Percentiles rank a stretch among this genome's conserved stretches.
Conservation (phyloP, 2,329 filamentous ascomycete species). For the Sarocladium oryzae region DNA sequence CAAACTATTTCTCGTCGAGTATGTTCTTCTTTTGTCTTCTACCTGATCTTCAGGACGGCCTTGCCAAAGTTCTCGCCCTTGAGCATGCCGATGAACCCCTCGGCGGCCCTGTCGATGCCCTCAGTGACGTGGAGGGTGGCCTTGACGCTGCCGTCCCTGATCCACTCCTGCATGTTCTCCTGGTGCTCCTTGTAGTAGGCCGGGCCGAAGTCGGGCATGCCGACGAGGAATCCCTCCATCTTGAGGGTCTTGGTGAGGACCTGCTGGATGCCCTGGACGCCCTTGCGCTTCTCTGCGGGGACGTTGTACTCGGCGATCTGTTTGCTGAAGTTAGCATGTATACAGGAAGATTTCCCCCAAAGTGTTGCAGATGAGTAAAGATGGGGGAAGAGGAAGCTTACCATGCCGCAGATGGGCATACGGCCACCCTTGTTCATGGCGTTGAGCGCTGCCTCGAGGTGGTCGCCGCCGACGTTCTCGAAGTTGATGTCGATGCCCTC, state of each 20-base stretch:
- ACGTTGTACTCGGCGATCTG: conserved; percentile 69
- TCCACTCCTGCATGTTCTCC: conserved; percentile 68
- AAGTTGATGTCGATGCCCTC: conserved; percentile 67
- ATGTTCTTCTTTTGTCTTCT: conserved; percentile 5
- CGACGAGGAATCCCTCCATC: conserved; percentile 72
- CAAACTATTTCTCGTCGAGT: background rate
- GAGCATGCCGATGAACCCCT: conserved; percentile 70
- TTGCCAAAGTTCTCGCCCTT: conserved; percentile 81
- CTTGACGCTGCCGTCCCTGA: conserved; percentile 69
- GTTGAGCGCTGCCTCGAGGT: conserved; percentile 39
- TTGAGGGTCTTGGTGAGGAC: conserved; percentile 63
- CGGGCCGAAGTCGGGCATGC: conserved; percentile 57
- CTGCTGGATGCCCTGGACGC: conserved; percentile 58
- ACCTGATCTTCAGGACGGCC: conserved; percentile 62
- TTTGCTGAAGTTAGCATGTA: background rate
- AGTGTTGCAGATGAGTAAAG: too few species aligned
- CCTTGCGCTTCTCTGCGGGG: conserved; percentile 47
- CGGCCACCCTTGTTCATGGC: conserved; percentile 56
- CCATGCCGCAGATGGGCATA: conserved; percentile 59
- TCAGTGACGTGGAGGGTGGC: conserved; percentile 60
- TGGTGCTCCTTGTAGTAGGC: conserved; percentile 66
- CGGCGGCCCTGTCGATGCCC: conserved; percentile 72
- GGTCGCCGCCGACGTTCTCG: conserved; percentile 48
- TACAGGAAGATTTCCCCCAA: too few species aligned
- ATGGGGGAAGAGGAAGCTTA: conserved; percentile 21